phyloP scores from a whole-genome alignment of 495 filamentous ascomycete genomes.

The Lichenothelia convexa region DNA sequence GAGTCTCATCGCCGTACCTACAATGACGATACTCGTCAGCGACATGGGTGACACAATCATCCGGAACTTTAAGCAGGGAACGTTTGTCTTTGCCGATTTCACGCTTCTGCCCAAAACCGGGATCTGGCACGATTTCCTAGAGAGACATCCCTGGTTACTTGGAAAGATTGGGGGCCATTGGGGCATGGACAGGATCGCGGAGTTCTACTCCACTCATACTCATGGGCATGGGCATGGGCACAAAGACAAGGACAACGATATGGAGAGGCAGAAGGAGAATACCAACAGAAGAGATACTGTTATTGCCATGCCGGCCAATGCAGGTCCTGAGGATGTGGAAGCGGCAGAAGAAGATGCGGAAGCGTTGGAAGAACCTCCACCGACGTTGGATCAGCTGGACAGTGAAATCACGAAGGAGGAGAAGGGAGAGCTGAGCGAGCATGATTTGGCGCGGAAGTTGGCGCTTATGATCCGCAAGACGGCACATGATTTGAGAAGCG shows the following conservation, averaged over 20 bases:
- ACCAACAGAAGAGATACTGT: slow-evolving; percentile 13
- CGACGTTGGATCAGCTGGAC: neutral
- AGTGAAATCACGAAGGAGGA: neutral
- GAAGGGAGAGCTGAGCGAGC: no score
- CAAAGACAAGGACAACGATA: slow-evolving; percentile 9
- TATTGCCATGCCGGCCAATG: slow-evolving; percentile 5
- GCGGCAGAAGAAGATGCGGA: slow-evolving; percentile 22
- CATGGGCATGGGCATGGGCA: no score
- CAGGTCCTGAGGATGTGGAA: slow-evolving; percentile 23
- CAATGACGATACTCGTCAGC: slow-evolving; percentile 47
- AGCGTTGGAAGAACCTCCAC: slow-evolving; percentile 7
- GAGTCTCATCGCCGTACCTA: slow-evolving; percentile 40
- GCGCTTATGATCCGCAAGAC: slow-evolving; percentile 34
- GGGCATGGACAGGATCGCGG: no score
- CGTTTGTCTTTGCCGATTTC: slow-evolving; percentile 35
- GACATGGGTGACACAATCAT: slow-evolving; percentile 48
- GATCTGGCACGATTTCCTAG: slow-evolving; percentile 26
- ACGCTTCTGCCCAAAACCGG: slow-evolving; percentile 37
- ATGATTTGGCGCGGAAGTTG: slow-evolving; percentile 31
- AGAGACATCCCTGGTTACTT: slow-evolving; percentile 25
- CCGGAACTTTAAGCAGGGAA: slow-evolving; percentile 34
- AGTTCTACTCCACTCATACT: no score
- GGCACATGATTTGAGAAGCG: slow-evolving; percentile 26
- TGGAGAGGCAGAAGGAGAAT: slow-evolving; percentile 17
- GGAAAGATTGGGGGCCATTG: slow-evolving; percentile 21